Percentiles rank a stretch among this genome's conserved stretches.
phyloP scores from a whole-genome alignment of 345 rosid species.

The Alliaria petiolata region DNA sequence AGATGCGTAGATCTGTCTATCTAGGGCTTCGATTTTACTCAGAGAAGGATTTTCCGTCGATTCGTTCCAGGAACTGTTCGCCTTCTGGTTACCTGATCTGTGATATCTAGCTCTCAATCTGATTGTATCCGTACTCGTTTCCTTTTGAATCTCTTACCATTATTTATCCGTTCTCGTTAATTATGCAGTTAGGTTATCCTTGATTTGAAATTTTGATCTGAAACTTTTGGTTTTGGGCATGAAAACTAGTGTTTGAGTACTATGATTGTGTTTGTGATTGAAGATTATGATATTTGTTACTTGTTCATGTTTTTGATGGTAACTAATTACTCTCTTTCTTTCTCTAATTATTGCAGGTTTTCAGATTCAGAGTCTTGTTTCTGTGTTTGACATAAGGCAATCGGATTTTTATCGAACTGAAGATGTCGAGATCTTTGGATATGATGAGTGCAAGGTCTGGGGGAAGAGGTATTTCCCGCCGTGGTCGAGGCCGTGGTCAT shows the following conservation, averaged over 20 bases:
- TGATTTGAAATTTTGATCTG: not conserved
- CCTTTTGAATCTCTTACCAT: no score
- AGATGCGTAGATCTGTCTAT: not conserved
- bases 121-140: not conserved
- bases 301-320: no score
- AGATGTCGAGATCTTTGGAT: conserved; percentile 65
- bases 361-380: not conserved
- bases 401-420: not conserved
- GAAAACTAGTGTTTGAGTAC: not conserved
- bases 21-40: not conserved
- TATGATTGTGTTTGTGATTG: not conserved
- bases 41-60: not conserved
- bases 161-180: no score
- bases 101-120: not conserved
- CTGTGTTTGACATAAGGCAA: not conserved
- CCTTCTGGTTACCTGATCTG: not conserved
- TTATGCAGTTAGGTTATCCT: not conserved
- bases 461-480: conserved; percentile 57
- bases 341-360: not conserved
- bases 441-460: conserved; percentile 64
- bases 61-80: not conserved
- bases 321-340: not conserved
- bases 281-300: not conserved
- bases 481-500: conserved; percentile 39
- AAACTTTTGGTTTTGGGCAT: no score